Evolutionary conservation across 768 basidiomycete genomes (phyloP).

Genomic region (Hygrocybe coccinea): DNA sequence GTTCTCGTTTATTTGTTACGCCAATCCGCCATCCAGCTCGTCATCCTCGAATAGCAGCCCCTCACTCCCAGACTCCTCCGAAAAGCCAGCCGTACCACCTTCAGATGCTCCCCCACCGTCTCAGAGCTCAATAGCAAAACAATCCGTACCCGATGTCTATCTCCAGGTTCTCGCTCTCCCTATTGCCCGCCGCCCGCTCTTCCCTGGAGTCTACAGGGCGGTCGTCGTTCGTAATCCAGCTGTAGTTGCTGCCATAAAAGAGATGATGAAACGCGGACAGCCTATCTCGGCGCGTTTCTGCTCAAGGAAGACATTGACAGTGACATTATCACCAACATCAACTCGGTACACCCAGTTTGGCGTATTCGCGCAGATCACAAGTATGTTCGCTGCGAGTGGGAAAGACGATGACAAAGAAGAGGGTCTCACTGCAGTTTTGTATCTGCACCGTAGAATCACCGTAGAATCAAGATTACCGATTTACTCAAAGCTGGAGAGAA

Average conservation of each 20-base stretch:
- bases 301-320: constrained; percentile 92
- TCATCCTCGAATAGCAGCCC: constrained; percentile 32
- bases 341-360: constrained; percentile 87
- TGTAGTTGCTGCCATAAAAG: constrained; percentile 90
- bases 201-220: constrained; percentile 97
- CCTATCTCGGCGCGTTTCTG: constrained; percentile 94
- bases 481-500: constrained; percentile 61
- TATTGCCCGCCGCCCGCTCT: constrained; percentile 90
- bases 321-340: constrained; percentile 84
- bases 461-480: constrained; percentile 78
- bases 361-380: constrained; percentile 96
- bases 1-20: not conserved
- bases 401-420: constrained; percentile 70
- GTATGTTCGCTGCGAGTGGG: constrained; percentile 67
- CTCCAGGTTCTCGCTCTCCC: constrained; percentile 93
- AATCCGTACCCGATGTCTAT: constrained; percentile 84
- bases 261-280: constrained; percentile 94
- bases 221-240: constrained; percentile 88
- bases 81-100: constrained; percentile 24
- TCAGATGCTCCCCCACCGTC: constrained; percentile 28
- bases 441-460: constrained; percentile 62
- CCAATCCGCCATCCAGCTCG: not conserved
- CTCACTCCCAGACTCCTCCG: constrained; percentile 12
- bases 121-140: constrained; percentile 66
- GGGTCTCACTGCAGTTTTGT: constrained; percentile 89